Conservation (phyloP, 176 grass and related monocot species). For the Aegilops longissima region DNA sequence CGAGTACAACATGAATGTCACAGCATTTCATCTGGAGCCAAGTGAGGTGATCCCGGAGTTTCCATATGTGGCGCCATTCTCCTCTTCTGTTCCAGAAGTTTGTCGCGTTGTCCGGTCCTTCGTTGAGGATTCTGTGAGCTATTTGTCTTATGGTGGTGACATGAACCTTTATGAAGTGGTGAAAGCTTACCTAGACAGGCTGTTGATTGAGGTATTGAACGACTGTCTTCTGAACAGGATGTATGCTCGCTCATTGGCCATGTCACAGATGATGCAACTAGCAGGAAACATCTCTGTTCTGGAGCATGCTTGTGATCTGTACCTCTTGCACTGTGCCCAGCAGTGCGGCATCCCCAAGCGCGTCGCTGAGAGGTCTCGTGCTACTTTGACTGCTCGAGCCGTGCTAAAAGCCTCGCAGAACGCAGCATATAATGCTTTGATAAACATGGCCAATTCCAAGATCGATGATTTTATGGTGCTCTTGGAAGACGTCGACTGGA, state of each 20-base stretch:
- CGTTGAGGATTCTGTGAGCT: slow-evolving; percentile 86
- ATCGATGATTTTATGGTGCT: slow-evolving; percentile 81
- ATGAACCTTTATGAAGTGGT: slow-evolving; percentile 66
- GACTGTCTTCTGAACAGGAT: slow-evolving; percentile 71
- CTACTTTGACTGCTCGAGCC: slow-evolving; percentile 68
- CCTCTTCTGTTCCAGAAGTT: slow-evolving; percentile 74
- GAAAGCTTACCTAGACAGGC: slow-evolving; percentile 71
- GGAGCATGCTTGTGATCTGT: slow-evolving; percentile 65
- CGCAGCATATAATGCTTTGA: slow-evolving; percentile 72
- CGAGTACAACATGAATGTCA: slow-evolving; percentile 80
- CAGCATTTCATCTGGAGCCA: slow-evolving; percentile 62
- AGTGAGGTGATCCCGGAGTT: slow-evolving; percentile 66
- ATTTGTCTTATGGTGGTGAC: slow-evolving; percentile 63
- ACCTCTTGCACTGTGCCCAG: slow-evolving; percentile 56
- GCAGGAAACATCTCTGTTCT: slow-evolving; percentile 76
- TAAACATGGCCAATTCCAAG: slow-evolving; percentile 77
- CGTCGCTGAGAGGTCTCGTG: slow-evolving; percentile 59
- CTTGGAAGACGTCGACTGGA: slow-evolving; percentile 74
- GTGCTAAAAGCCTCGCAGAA: slow-evolving; percentile 87
- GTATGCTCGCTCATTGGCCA: slow-evolving; percentile 59
- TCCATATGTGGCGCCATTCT: slow-evolving; percentile 73
- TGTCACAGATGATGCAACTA: slow-evolving; percentile 86
- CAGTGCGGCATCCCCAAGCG: slow-evolving; percentile 69
- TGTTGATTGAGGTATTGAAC: slow-evolving; percentile 91
- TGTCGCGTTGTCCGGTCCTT: slow-evolving; percentile 77